These are phyloP conservation scores for Rhododendron vialii DNA, from an alignment of 148 eudicot species.

Conservation along the genomic window DNA sequence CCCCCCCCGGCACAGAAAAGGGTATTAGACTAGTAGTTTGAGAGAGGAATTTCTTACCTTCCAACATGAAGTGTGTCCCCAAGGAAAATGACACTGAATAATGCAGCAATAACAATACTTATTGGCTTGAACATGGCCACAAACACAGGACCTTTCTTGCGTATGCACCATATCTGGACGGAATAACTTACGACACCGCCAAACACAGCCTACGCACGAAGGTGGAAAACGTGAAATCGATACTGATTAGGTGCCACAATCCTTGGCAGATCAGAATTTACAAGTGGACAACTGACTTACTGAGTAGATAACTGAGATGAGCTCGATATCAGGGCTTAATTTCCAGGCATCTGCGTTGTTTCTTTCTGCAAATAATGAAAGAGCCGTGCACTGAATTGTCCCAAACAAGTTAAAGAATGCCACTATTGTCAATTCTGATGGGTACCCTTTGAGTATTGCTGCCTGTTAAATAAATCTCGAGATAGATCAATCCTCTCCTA, in stretches of 20 bases:
- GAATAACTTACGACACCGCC: constrained; percentile 22
- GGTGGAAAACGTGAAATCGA: neutral
- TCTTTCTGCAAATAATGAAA: constrained; percentile 31
- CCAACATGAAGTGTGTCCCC: constrained; percentile 33
- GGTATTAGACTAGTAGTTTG: too few species aligned
- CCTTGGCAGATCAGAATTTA: neutral
- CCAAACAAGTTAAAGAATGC: constrained; percentile 52
- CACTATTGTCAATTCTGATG: constrained; percentile 43
- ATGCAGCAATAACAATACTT: constrained; percentile 39
- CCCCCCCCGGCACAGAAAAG: too few species aligned
- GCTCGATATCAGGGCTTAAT: constrained; percentile 29
- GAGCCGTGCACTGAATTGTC: constrained; percentile 27
- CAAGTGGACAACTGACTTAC: constrained; percentile 21
- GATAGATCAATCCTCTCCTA: too few species aligned
- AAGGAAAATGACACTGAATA: constrained; percentile 35
- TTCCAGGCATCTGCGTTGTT: constrained; percentile 30
- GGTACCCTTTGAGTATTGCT: constrained; percentile 42
- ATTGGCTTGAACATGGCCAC: constrained; percentile 51
- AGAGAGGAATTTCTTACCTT: constrained; percentile 13
- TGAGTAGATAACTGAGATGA: constrained; percentile 37
- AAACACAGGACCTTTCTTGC: constrained; percentile 45
- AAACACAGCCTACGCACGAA: constrained; percentile 29
- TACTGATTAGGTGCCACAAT: neutral
- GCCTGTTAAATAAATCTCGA: constrained; percentile 11
- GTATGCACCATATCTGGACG: constrained; percentile 39